Conservation (phyloP, 2,329 filamentous ascomycete species). For the Xylariaceae sp. region DNA sequence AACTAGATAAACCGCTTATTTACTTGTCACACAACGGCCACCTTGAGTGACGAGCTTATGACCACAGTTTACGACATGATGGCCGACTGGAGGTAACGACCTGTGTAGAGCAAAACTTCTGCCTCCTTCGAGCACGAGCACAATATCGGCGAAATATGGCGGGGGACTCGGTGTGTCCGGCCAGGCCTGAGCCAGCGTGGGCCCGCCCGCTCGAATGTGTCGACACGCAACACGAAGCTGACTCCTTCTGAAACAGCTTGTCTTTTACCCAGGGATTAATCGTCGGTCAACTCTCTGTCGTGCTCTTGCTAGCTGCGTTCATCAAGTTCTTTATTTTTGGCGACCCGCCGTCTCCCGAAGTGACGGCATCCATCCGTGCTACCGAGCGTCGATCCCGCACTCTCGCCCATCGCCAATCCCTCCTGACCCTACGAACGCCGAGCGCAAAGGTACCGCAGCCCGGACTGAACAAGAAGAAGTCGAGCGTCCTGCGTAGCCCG, state of each 20-base stretch:
- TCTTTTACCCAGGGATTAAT: constrained; percentile 94
- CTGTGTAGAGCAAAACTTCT: constrained; percentile 6
- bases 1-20: no score
- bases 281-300: constrained; percentile 86
- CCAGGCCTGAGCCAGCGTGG: constrained; percentile 31
- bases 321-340: constrained; percentile 99
- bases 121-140: constrained; percentile 6
- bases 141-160: constrained; percentile 20
- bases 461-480: constrained; percentile 58
- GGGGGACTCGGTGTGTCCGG: constrained; percentile 28
- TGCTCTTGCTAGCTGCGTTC: constrained; percentile 85
- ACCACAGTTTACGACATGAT: no score
- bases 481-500: constrained; percentile 65
- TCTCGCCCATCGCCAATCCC: constrained; percentile 69
- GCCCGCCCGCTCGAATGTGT: constrained; percentile 14
- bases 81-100: constrained; percentile 5
- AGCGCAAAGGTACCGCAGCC: constrained; percentile 34
- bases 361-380: constrained; percentile 68
- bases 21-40: no score
- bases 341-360: constrained; percentile 78
- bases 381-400: constrained; percentile 69
- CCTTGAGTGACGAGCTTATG: no score
- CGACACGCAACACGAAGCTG: constrained; percentile 12
- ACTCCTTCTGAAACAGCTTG: constrained; percentile 49
- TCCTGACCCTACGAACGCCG: constrained; percentile 55